Evolutionary conservation across 192 early-diverging fungal species (phyloP), one percentile per base, ranked within the genome.

Genomic region (Mortierella claussenii): DNA sequence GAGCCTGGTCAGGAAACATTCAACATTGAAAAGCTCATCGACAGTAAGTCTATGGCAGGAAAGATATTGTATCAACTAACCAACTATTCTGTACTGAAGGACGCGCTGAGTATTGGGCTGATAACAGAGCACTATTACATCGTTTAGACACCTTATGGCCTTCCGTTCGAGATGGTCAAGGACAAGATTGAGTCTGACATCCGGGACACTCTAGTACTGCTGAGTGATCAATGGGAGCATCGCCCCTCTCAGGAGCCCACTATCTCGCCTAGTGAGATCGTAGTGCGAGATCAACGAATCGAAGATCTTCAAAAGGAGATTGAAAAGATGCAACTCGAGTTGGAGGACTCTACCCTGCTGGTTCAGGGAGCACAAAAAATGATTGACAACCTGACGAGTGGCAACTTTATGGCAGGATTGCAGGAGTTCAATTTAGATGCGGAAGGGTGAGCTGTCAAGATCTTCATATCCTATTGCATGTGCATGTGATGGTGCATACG

Each of bases 261-360:
- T 2, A 62, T 66, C 21, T 76, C 73, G 0, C 58, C 73, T 0
- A 56, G 18, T 1, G 73, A 76, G 5, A 30, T 76, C 15, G 53
- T 62, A 47, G 46, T 76, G 11, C 64, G 73, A n/a, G 73, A 76
- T 23, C 64, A 76, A 17, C 52, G 63, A 51, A 76, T 76, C 32
- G 46, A 55, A 13, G 73, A 67, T 17, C 46, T 76, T n/a, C 58
- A 76, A 37, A 49, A 55, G 23, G 63, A 67, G 23, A 51, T 76
- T 40, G 64, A 67, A 55, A 76, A 62, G 58, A 24, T 76, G 64
- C 73, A 62, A 9, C 45, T 61, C 26, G 73, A 76, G 18, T 61
- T 76, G 15, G 73, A 76, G 48, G 73, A 76, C 51, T 76, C 73
- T 3, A 76, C 73, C 57, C 52, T 67, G 55, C 64, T 76, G 73